These are phyloP conservation scores for Setaria italica DNA, from an alignment of 202 grass and related monocot species.

Conservation along the genomic window DNA sequence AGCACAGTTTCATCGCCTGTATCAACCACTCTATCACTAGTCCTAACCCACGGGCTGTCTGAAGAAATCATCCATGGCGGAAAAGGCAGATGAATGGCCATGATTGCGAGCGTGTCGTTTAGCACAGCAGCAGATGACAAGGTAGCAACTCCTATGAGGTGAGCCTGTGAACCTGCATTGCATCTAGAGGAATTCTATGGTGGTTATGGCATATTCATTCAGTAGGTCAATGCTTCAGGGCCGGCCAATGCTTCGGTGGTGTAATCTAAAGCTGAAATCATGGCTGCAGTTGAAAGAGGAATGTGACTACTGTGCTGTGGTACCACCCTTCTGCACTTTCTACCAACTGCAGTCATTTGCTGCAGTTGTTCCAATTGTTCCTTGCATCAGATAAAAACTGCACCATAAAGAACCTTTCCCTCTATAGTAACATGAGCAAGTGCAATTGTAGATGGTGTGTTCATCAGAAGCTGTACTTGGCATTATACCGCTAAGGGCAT, in stretches of 20 bases:
- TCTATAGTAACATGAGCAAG: slow-evolving; percentile 45
- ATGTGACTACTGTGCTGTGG: slow-evolving; percentile 22
- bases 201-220: slow-evolving; percentile 46
- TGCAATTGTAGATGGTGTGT: slow-evolving; percentile 32
- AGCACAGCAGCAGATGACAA: slow-evolving; percentile 13
- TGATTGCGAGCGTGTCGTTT: slow-evolving; percentile 39
- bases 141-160: slow-evolving; percentile 32
- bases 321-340: slow-evolving; percentile 24
- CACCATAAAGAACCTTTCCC: slow-evolving; percentile 43
- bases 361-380: slow-evolving; percentile 10
- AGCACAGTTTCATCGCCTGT: slow-evolving; percentile 36
- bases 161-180: slow-evolving; percentile 42
- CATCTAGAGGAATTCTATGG: slow-evolving; percentile 40
- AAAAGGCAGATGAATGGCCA: not conserved
- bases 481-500: slow-evolving; percentile 8
- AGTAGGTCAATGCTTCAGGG: slow-evolving; percentile 57
- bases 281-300: slow-evolving; percentile 48
- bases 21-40: slow-evolving; percentile 37
- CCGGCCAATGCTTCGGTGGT: slow-evolving; percentile 29
- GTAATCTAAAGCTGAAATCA: slow-evolving; percentile 57
- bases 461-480: slow-evolving; percentile 25
- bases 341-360: slow-evolving; percentile 54
- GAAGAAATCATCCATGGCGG: not conserved
- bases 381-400: slow-evolving; percentile 33
- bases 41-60: slow-evolving; percentile 35